Conservation (phyloP, 2,329 filamentous ascomycete genomes). For the Exophiala viscosa region DNA sequence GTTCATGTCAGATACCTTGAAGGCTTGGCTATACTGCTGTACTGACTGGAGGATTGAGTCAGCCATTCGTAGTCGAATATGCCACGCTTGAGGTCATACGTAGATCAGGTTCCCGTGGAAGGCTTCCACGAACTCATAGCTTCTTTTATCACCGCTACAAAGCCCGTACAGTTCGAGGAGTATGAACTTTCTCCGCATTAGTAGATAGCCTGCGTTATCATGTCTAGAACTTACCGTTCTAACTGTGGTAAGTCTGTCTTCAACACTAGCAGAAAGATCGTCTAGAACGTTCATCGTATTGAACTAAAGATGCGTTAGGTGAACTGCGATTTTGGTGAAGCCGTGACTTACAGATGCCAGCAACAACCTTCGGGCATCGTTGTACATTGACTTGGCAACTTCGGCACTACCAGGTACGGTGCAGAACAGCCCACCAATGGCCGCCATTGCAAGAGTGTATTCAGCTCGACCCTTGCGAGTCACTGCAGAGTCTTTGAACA, state of each 20-base stretch:
- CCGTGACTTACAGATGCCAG: background rate
- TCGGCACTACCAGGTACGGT: conserved; percentile 9
- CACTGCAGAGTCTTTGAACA: conserved; percentile 9
- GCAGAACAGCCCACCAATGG: conserved; percentile 15
- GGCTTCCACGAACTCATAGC: conserved; percentile 18
- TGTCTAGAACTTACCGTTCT: conserved; percentile 5
- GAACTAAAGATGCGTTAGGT: background rate
- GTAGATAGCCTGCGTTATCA: background rate
- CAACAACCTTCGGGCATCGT: conserved; percentile 13
- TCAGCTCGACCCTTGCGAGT: background rate
- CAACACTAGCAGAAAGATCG: background rate
- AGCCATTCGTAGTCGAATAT: background rate
- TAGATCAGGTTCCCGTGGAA: conserved; percentile 12
- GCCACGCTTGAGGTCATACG: background rate
- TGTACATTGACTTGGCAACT: conserved; percentile 19
- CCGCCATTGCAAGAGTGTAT: conserved; percentile 14
- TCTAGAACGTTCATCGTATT: background rate
- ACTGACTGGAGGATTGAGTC: conserved; percentile 6
- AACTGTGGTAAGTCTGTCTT: conserved; percentile 7
- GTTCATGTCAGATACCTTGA: background rate
- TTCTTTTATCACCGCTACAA: conserved; percentile 17
- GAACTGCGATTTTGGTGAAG: background rate
- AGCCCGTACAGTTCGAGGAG: conserved; percentile 16
- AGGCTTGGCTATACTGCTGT: conserved; percentile 11
- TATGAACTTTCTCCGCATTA: background rate